Conservation (phyloP, 2,329 filamentous ascomycete species). For the Mycosphaerella sp. region DNA sequence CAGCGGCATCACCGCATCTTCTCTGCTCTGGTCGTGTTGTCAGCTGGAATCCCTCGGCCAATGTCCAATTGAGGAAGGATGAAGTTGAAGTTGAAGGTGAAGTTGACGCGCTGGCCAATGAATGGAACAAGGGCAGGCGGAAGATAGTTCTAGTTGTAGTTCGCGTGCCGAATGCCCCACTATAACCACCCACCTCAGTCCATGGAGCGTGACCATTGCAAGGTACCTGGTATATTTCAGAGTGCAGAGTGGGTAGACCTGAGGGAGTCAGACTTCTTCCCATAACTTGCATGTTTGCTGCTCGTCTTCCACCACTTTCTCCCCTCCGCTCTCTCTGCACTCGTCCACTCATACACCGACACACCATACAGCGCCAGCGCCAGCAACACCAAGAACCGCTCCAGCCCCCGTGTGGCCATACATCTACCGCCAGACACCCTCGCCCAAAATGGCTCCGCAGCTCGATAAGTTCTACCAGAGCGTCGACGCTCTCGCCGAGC, state of each 20-base stretch:
- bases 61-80: background rate
- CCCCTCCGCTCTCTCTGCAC: background rate
- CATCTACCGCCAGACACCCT: slow-evolving; percentile 36
- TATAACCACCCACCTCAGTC: too few relatives aligned
- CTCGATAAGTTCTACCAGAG: slow-evolving; percentile 90
- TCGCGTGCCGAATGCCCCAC: too few relatives aligned
- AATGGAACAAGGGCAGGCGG: background rate
- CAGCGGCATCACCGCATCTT: slow-evolving; percentile 28
- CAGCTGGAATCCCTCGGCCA: too few relatives aligned
- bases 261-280: too few relatives aligned
- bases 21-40: background rate
- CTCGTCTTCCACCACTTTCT: background rate
- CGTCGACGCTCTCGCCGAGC: slow-evolving; percentile 70
- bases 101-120: slow-evolving; percentile 7
- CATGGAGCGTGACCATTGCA: too few relatives aligned
- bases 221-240: too few relatives aligned
- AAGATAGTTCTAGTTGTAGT: background rate
- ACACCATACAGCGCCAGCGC: background rate
- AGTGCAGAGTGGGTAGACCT: too few relatives aligned
- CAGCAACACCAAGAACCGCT: background rate
- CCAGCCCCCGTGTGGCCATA: slow-evolving; percentile 38
- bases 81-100: background rate
- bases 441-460: slow-evolving; percentile 68
- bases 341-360: background rate
- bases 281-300: slow-evolving; percentile 11